Conservation (phyloP, 768 basidiomycete species). For the Boletus reticulatus region DNA sequence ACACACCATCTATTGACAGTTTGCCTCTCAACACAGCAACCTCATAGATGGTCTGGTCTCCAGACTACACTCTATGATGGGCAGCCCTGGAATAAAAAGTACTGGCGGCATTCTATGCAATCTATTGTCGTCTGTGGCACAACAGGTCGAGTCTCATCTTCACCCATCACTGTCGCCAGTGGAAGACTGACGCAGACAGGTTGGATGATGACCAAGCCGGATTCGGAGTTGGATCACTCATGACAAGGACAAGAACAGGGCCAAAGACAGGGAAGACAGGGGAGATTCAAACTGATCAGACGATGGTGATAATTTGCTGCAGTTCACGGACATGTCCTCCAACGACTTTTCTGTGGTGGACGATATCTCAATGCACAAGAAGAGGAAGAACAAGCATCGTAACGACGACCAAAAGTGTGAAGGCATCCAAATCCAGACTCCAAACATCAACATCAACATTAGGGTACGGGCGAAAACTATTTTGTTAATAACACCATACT, state of each 20-base stretch:
- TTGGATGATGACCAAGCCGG: slow-evolving; percentile 12
- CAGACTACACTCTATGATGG: no score
- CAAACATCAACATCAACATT: no score
- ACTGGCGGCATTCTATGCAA: slow-evolving; percentile 6
- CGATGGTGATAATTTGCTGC: slow-evolving; percentile 13
- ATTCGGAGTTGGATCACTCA: slow-evolving; percentile 15
- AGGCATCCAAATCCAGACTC: not conserved
- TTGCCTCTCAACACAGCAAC: no score
- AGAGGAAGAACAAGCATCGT: not conserved
- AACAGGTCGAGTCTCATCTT: slow-evolving; percentile 25
- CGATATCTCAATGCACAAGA: no score
- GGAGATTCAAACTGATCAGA: not conserved
- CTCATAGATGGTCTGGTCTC: no score
- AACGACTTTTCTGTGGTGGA: slow-evolving; percentile 5
- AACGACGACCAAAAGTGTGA: not conserved
- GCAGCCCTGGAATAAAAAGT: not conserved
- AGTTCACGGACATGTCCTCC: slow-evolving; percentile 14
- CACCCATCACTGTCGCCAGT: not conserved
- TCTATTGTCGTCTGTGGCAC: slow-evolving; percentile 22
- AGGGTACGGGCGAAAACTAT: no score
- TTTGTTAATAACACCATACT: no score
- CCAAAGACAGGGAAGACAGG: not conserved
- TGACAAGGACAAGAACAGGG: slow-evolving; percentile 2
- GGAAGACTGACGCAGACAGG: not conserved
- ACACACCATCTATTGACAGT: no score